These are phyloP conservation scores for Corynascus novoguineensis DNA, from an alignment of 495 filamentous ascomycete species.

Conservation along the genomic window DNA sequence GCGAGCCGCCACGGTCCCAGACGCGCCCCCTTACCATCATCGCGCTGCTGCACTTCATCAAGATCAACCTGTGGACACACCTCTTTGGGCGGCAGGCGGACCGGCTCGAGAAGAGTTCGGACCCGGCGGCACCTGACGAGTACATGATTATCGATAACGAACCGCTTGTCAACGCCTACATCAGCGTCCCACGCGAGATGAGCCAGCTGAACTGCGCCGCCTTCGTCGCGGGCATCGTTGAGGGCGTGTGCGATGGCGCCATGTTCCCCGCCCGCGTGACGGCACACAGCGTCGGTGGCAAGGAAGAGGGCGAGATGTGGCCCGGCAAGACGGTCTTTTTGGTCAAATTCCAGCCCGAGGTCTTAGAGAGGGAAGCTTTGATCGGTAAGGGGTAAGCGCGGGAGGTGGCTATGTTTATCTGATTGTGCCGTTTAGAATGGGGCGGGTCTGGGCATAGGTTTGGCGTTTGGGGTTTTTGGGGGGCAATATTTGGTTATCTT, in stretches of 20 bases:
- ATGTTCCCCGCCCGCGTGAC: constrained; percentile 85
- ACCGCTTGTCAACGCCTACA: constrained; percentile 87
- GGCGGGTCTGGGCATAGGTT: constrained; percentile 16
- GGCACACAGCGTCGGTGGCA: constrained; percentile 75
- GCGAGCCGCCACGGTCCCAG: constrained; percentile 60
- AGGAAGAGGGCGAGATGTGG: constrained; percentile 79
- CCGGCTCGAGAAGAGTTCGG: constrained; percentile 81
- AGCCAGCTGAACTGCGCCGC: constrained; percentile 93
- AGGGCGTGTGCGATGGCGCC: constrained; percentile 90
- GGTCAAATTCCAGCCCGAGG: constrained; percentile 79
- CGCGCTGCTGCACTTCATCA: constrained; percentile 88
- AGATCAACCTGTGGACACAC: constrained; percentile 81
- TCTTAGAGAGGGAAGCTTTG: constrained; percentile 82
- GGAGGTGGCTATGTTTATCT: not conserved
- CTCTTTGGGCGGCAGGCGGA: constrained; percentile 88
- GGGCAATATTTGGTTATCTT: not conserved
- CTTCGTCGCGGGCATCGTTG: constrained; percentile 89
- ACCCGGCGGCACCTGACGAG: constrained; percentile 74
- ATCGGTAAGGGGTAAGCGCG: constrained; percentile 40
- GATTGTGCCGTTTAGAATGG: too few species aligned
- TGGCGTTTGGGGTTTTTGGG: constrained; percentile 21
- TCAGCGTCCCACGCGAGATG: constrained; percentile 92
- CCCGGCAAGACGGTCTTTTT: constrained; percentile 93
- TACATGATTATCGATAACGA: constrained; percentile 99
- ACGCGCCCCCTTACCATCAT: constrained; percentile 83